Conservation (phyloP, 2,329 filamentous ascomycete genomes). For the Ophiostoma ulmi region DNA sequence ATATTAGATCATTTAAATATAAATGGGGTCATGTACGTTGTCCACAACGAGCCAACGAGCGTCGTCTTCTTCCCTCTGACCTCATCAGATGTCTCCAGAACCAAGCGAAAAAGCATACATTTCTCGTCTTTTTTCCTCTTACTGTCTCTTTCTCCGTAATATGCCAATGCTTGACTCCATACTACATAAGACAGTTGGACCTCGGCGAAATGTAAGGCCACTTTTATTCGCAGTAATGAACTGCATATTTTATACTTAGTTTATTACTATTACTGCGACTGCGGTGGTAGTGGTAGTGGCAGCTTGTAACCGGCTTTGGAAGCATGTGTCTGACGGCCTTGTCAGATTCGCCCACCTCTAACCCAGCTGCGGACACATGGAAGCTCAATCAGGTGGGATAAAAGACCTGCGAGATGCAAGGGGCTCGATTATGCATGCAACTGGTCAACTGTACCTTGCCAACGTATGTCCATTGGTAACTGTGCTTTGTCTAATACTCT, state of each 20-base stretch:
- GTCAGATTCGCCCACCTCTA: background rate
- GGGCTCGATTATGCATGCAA: background rate
- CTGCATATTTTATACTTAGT: background rate
- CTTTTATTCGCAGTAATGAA: background rate
- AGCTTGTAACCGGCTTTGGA: background rate
- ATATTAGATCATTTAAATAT: background rate
- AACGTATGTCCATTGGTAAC: background rate
- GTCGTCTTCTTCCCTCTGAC: constrained; percentile 4
- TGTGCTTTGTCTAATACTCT: background rate
- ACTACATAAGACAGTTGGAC: background rate
- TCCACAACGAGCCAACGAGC: background rate
- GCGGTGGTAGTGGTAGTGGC: background rate
- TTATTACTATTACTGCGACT: background rate
- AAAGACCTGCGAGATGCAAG: background rate
- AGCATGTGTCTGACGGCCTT: background rate
- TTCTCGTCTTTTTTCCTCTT: constrained; percentile 3
- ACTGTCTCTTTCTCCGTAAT: background rate
- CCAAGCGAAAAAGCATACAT: background rate
- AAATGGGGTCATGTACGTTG: background rate
- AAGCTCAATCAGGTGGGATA: constrained; percentile 8
- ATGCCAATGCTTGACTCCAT: background rate
- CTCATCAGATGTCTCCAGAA: constrained; percentile 8
- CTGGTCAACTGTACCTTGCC: background rate
- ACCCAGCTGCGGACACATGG: background rate
- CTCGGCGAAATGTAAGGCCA: background rate